These are phyloP conservation scores for Discostella stelligeroides DNA, from an alignment of 108 stramenopile genomes.

Conservation along the genomic window DNA sequence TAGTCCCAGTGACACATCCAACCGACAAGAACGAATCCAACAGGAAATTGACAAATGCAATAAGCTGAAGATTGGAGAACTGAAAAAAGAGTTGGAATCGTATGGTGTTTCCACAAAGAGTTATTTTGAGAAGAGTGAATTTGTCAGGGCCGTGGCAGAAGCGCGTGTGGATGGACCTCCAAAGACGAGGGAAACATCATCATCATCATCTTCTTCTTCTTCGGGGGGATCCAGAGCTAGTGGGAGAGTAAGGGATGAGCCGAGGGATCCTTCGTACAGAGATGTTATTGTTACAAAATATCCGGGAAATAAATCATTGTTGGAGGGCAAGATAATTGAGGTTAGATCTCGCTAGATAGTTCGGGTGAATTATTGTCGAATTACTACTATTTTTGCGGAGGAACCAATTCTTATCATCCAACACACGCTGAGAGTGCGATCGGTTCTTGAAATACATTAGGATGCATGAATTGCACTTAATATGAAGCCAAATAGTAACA, in stretches of 20 bases:
- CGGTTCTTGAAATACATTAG: too few species aligned
- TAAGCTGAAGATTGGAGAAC: constrained; percentile 44
- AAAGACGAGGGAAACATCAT: constrained; percentile 9
- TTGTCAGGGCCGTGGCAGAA: constrained; percentile 76
- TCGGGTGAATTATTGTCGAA: neutral
- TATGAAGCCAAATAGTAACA: too few species aligned
- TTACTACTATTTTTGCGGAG: too few species aligned
- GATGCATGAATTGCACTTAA: too few species aligned
- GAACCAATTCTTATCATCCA: too few species aligned
- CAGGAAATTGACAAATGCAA: constrained; percentile 50
- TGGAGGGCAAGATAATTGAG: constrained; percentile 54
- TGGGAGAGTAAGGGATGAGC: constrained; percentile 44
- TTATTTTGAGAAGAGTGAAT: constrained; percentile 72
- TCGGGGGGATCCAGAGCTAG: neutral
- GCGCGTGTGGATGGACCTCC: constrained; percentile 64
- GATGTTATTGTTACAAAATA: constrained; percentile 72
- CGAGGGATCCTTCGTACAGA: constrained; percentile 66
- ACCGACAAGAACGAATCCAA: constrained; percentile 30
- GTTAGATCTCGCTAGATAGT: constrained; percentile 27
- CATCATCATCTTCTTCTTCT: neutral
- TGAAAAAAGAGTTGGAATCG: constrained; percentile 53
- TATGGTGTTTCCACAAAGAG: constrained; percentile 49
- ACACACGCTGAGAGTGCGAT: too few species aligned
- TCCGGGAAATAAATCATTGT: constrained; percentile 17
- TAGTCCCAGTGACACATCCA: neutral